These are phyloP conservation scores for Galerina sulciceps DNA, from an alignment of 768 basidiomycete genomes.

Conservation along the genomic window DNA sequence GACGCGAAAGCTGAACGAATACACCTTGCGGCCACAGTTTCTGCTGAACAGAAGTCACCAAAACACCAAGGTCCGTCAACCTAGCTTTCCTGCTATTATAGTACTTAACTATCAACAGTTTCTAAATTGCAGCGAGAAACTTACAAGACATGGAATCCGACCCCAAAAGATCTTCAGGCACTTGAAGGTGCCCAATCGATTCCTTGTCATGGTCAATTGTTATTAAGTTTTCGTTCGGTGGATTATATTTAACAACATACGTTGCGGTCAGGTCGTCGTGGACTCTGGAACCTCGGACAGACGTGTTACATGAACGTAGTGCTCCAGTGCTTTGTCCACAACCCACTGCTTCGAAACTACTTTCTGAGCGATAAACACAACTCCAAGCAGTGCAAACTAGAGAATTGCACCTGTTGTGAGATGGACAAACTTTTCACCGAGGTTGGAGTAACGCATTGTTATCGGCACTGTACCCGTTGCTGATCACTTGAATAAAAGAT, in stretches of 20 bases:
- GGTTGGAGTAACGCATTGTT: constrained; percentile 37
- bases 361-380: constrained; percentile 94
- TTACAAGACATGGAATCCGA: constrained; percentile 44
- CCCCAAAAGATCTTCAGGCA: constrained; percentile 39
- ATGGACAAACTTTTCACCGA: constrained; percentile 88
- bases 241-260: neutral
- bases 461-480: neutral
- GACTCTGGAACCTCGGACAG: constrained; percentile 86
- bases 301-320: constrained; percentile 96
- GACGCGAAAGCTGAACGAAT: constrained; percentile 53
- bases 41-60: constrained; percentile 63
- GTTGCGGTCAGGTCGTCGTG: constrained; percentile 66
- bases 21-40: constrained; percentile 46
- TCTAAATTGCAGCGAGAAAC: constrained; percentile 39
- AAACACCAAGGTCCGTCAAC: constrained; percentile 56
- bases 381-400: constrained; percentile 63
- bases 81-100: neutral
- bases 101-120: constrained; percentile 26
- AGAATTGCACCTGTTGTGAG: constrained; percentile 88
- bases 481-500: constrained; percentile 37
- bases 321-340: constrained; percentile 87
- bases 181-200: constrained; percentile 56
- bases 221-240: neutral
- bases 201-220: constrained; percentile 72
- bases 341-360: constrained; percentile 86